Percentiles rank a stretch among this genome's conserved stretches.
phyloP scores from a whole-genome alignment of 2,329 filamentous ascomycete species.

The Coleophoma cylindrospora region DNA sequence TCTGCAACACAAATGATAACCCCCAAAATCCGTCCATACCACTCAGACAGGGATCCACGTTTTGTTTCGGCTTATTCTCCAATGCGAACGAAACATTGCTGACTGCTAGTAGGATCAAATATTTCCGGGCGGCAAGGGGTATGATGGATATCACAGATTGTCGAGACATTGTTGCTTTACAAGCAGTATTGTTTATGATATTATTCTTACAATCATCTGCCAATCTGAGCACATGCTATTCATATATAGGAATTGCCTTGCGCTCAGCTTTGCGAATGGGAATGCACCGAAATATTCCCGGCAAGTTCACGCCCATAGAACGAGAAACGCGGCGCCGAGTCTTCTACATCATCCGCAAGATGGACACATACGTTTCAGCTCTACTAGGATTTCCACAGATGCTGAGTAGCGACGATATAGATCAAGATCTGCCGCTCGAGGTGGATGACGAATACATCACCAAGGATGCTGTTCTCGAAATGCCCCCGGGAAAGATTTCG shows the following conservation, averaged over 20 bases:
- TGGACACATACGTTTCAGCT: constrained; percentile 67
- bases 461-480: constrained; percentile 46
- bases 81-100: too few relatives aligned
- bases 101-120: constrained; percentile 55
- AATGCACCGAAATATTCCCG: constrained; percentile 66
- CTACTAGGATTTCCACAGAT: constrained; percentile 62
- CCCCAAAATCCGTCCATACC: too few relatives aligned
- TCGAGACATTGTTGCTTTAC: constrained; percentile 68
- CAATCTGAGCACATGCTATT: constrained; percentile 74
- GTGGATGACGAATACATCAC: constrained; percentile 66
- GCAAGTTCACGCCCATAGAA: constrained; percentile 57
- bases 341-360: constrained; percentile 64
- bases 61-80: too few relatives aligned
- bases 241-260: constrained; percentile 73
- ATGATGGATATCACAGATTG: constrained; percentile 66
- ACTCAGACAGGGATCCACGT: too few relatives aligned
- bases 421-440: constrained; percentile 59
- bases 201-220: constrained; percentile 77
- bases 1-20: too few relatives aligned
- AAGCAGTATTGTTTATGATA: constrained; percentile 75
- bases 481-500: constrained; percentile 49
- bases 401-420: constrained; percentile 59
- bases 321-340: constrained; percentile 58
- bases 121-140: constrained; percentile 63
- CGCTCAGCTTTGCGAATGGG: constrained; percentile 73